Evolutionary conservation across 2,329 filamentous ascomycete genomes (phyloP).

Genomic region (Fusarium sarcochroum): DNA sequence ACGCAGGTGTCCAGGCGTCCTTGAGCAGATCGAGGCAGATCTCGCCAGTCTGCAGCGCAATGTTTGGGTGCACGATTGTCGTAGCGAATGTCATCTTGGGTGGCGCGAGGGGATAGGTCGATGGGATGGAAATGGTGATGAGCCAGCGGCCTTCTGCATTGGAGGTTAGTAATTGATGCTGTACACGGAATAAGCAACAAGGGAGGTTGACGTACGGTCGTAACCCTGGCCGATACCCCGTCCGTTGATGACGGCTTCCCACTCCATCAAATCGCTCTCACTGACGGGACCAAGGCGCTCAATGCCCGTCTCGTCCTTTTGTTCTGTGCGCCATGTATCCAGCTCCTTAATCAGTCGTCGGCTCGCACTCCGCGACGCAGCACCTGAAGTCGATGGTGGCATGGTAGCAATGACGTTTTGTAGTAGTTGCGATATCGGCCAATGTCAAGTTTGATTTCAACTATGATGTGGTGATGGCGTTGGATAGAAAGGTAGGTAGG

Average conservation of each 20-base stretch:
- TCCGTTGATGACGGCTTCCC: constrained; percentile 74
- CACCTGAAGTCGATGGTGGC: constrained; percentile 33
- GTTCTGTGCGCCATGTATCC: constrained; percentile 65
- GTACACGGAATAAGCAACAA: not conserved
- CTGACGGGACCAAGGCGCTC: constrained; percentile 69
- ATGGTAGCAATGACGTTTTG: constrained; percentile 8
- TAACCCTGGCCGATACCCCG: constrained; percentile 68
- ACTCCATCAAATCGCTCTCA: constrained; percentile 69
- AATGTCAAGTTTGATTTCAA: constrained; percentile 1
- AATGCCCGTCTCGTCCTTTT: constrained; percentile 65
- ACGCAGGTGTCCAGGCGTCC: constrained; percentile 86
- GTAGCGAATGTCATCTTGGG: constrained; percentile 88
- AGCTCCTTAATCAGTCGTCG: constrained; percentile 73
- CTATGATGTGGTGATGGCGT: not conserved
- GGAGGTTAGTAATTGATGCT: not conserved
- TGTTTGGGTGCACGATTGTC: constrained; percentile 87
- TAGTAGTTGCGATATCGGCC: constrained; percentile 19
- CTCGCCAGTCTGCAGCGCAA: constrained; percentile 79
- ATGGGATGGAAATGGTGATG: constrained; percentile 81
- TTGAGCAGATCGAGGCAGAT: constrained; percentile 92
- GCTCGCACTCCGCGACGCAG: constrained; percentile 62
- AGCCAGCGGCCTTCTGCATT: constrained; percentile 81
- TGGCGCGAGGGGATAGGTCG: constrained; percentile 82
- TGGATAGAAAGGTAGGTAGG: not conserved
- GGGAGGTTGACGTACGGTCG: constrained; percentile 59